These are phyloP conservation scores for Cylindrodendrum hubeiense DNA, from an alignment of 2,329 filamentous ascomycete species.

Conservation along the genomic window DNA sequence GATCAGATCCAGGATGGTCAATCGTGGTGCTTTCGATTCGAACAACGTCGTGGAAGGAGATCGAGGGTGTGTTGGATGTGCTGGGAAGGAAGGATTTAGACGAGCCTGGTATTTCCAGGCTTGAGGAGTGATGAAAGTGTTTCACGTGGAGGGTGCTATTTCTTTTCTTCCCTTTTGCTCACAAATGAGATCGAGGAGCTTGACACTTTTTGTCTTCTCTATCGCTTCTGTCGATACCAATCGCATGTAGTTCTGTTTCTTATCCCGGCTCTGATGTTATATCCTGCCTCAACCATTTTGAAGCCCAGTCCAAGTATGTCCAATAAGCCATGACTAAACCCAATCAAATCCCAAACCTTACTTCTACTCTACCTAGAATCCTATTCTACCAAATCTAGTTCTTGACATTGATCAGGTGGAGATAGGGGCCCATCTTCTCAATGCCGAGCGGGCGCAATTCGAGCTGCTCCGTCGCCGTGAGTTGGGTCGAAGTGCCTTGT, in stretches of 20 bases:
- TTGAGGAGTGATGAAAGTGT: not conserved
- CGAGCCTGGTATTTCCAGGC: slow-evolving; percentile 9
- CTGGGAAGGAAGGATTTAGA: slow-evolving; percentile 47
- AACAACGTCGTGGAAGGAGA: slow-evolving; percentile 46
- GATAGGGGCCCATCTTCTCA: slow-evolving; percentile 49
- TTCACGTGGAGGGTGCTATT: not conserved
- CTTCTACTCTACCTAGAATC: not conserved
- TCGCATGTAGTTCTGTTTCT: slow-evolving; percentile 11
- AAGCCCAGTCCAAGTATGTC: slow-evolving; percentile 2
- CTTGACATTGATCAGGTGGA: slow-evolving; percentile 47
- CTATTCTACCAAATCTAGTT: slow-evolving; percentile 1
- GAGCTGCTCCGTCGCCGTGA: slow-evolving; percentile 60
- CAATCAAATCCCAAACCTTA: not conserved
- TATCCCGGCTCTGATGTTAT: not conserved
- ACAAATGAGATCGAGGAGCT: slow-evolving; percentile 1
- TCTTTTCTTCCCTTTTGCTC: not conserved
- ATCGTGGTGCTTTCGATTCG: slow-evolving; percentile 44
- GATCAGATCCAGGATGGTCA: slow-evolving; percentile 41
- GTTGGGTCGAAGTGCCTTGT: slow-evolving; percentile 53
- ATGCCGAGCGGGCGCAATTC: slow-evolving; percentile 57
- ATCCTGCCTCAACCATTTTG: not conserved
- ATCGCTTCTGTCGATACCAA: not conserved
- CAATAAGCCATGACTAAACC: not conserved
- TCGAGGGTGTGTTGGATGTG: slow-evolving; percentile 38
- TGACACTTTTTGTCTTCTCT: slow-evolving; percentile 4